Percentiles rank a stretch among this genome's conserved stretches.
These are phyloP conservation scores for Geoglossum glabrum DNA, from an alignment of 495 filamentous ascomycete genomes.

Conservation along the genomic window DNA sequence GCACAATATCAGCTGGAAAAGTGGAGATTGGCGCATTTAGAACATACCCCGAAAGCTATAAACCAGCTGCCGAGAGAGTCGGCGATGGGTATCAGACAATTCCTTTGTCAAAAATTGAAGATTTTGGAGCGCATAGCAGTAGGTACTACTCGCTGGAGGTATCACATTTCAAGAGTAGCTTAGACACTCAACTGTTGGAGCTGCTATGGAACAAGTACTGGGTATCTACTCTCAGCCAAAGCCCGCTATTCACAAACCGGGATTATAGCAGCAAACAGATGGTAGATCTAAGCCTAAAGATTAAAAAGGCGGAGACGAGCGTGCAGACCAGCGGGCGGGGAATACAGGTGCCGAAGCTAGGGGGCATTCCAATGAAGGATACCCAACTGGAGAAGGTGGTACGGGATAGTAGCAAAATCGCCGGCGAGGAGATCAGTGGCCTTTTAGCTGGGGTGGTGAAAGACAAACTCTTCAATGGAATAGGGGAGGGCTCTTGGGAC, in stretches of 20 bases:
- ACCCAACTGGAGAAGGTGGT: conserved; percentile 60
- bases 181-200: conserved; percentile 70
- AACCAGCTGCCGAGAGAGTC: conserved; percentile 25
- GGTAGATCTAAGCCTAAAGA: conserved; percentile 63
- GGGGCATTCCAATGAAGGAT: conserved; percentile 23
- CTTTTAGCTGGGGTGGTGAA: conserved; percentile 69
- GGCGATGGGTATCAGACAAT: conserved; percentile 50
- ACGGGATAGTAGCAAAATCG: conserved; percentile 58
- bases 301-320: conserved; percentile 37
- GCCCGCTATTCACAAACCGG: conserved; percentile 76
- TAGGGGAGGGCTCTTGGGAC: background rate
- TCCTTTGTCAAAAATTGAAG: conserved; percentile 76
- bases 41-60: conserved; percentile 67
- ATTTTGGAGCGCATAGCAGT: conserved; percentile 82
- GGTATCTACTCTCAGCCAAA: conserved; percentile 95
- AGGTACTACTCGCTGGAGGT: conserved; percentile 84
- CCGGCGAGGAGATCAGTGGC: conserved; percentile 69
- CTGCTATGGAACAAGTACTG: conserved; percentile 99
- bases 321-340: conserved; percentile 6
- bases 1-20: conserved; percentile 83
- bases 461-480: conserved; percentile 57
- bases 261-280: conserved; percentile 90
- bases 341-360: background rate
- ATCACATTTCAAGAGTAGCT: conserved; percentile 76
- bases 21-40: conserved; percentile 96